Conservation (phyloP, 2,329 filamentous ascomycete genomes). For the Didymellaceae sp. region DNA sequence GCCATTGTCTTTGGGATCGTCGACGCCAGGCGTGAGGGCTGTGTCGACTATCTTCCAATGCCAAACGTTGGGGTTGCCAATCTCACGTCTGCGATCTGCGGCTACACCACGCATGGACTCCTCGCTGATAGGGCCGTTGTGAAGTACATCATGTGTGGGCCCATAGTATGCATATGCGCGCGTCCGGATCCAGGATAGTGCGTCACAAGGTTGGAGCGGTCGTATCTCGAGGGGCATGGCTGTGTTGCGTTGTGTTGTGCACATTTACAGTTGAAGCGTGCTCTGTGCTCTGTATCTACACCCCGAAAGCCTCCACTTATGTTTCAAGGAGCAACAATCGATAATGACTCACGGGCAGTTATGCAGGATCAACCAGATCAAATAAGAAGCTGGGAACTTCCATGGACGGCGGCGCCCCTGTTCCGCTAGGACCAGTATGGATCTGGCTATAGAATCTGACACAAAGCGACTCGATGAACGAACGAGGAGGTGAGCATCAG, state of each 20-base stretch:
- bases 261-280: background rate
- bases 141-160: conserved; percentile 38
- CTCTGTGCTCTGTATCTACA: background rate
- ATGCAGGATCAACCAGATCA: background rate
- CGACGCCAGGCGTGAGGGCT: conserved; percentile 26
- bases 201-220: conserved; percentile 30
- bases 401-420: too few relatives aligned
- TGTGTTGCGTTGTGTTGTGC: background rate
- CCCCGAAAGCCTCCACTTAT: background rate
- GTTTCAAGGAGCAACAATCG: background rate
- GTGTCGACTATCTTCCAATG: conserved; percentile 45
- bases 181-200: conserved; percentile 39
- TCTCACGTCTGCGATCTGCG: conserved; percentile 29
- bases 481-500: too few relatives aligned
- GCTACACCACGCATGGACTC: conserved; percentile 34
- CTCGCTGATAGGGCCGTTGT: conserved; percentile 33
- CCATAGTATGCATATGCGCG: conserved; percentile 38
- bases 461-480: too few relatives aligned
- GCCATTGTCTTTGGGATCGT: conserved; percentile 32
- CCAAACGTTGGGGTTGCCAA: conserved; percentile 33
- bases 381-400: background rate
- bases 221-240: conserved; percentile 35
- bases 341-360: conserved; percentile 7
- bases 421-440: too few relatives aligned
- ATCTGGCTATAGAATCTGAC: too few relatives aligned